Conservation (phyloP, 495 filamentous ascomycete genomes). For the Neurospora sp. region DNA sequence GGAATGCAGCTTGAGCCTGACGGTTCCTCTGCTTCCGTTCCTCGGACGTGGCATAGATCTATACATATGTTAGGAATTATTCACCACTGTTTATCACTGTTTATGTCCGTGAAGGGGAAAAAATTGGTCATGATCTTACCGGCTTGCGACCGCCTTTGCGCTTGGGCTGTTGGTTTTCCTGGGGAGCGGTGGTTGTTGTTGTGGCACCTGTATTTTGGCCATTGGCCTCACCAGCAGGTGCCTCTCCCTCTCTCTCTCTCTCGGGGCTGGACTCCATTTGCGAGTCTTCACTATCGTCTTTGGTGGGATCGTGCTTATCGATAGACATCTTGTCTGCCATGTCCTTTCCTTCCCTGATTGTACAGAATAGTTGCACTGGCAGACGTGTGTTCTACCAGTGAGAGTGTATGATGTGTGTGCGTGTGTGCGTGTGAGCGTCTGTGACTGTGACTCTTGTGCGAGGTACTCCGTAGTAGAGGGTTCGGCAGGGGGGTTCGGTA, state of each 20-base stretch:
- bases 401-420: neutral
- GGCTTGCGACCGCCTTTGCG: constrained; percentile 80
- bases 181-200: constrained; percentile 12
- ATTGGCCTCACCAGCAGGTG: constrained; percentile 13
- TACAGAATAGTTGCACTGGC: constrained; percentile 1
- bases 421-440: neutral
- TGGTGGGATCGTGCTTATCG: constrained; percentile 43
- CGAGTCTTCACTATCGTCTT: constrained; percentile 45
- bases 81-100: neutral
- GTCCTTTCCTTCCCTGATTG: constrained; percentile 18
- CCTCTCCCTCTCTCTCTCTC: constrained; percentile 40
- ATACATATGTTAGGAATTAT: constrained; percentile 14
- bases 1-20: constrained; percentile 94
- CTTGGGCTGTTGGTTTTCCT: constrained; percentile 52
- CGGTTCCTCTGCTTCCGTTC: constrained; percentile 96
- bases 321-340: constrained; percentile 52
- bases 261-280: constrained; percentile 43
- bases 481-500: neutral
- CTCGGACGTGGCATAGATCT: constrained; percentile 98
- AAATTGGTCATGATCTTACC: neutral
- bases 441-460: neutral
- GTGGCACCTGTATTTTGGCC: neutral
- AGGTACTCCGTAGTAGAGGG: neutral
- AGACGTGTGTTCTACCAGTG: neutral
- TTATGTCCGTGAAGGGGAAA: neutral